Conservation (phyloP, 2,329 filamentous ascomycete genomes). For the Penicillium palitans region DNA sequence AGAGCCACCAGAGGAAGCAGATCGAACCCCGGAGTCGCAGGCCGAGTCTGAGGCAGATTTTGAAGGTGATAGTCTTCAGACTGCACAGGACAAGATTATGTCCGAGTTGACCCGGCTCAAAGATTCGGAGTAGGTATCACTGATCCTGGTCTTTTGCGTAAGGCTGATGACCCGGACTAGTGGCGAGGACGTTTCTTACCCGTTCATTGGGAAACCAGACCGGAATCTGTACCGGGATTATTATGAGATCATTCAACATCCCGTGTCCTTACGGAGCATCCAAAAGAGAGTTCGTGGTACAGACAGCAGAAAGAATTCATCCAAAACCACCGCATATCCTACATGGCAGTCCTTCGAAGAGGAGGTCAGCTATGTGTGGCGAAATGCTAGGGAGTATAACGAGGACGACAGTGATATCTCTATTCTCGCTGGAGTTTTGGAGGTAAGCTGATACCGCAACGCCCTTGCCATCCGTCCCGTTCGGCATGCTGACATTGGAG, state of each 20-base stretch:
- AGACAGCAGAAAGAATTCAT: conserved; percentile 64
- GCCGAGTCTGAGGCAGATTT: conserved; percentile 62
- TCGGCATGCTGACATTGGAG: conserved; percentile 16
- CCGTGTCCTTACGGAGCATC: conserved; percentile 73
- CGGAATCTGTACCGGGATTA: conserved; percentile 75
- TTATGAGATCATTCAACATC: conserved; percentile 78
- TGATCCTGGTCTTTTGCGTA: neutral
- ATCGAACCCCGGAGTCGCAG: conserved; percentile 14
- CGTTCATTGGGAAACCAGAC: conserved; percentile 76
- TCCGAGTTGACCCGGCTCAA: conserved; percentile 57
- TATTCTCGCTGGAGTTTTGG: conserved; percentile 71
- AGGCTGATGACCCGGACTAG: conserved; percentile 31
- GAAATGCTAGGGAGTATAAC: conserved; percentile 85
- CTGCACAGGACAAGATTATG: conserved; percentile 83
- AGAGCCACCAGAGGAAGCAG: conserved; percentile 30
- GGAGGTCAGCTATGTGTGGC: conserved; percentile 78
- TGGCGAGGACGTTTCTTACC: conserved; percentile 68
- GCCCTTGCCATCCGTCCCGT: neutral
- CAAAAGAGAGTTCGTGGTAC: conserved; percentile 75
- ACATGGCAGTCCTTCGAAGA: conserved; percentile 81
- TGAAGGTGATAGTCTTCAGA: conserved; percentile 73
- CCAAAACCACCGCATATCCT: conserved; percentile 68
- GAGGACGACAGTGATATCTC: conserved; percentile 88
- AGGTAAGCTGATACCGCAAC: conserved; percentile 54
- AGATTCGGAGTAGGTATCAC: conserved; percentile 44